phyloP scores from a whole-genome alignment of 129 eudicot genomes.

The Ambrosia artemisiifolia region DNA sequence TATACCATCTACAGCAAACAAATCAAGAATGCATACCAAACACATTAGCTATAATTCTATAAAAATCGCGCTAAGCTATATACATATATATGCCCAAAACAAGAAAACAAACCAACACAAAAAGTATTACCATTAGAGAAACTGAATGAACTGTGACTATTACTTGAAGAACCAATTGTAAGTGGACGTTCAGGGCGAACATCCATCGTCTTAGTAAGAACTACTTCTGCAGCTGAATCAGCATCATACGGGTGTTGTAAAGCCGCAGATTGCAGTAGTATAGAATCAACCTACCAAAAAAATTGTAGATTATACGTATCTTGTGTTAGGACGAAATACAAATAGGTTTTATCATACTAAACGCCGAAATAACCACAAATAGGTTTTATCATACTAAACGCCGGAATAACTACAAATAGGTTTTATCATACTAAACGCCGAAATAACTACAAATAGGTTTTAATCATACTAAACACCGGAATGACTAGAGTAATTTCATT shows the following conservation, averaged over 20 bases:
- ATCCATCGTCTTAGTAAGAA: slow-evolving; percentile 57
- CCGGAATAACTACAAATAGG: too few species aligned
- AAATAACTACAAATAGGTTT: too few species aligned
- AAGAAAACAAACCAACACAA: neutral
- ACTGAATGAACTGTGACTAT: slow-evolving; percentile 8
- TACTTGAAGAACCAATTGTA: slow-evolving; percentile 21
- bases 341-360: too few species aligned
- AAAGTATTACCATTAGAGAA: slow-evolving; percentile 33
- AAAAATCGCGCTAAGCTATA: neutral
- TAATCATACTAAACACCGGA: too few species aligned
- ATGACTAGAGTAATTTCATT: too few species aligned
- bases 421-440: too few species aligned
- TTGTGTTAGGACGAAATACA: too few species aligned
- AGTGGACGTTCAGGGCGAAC: slow-evolving; percentile 10
- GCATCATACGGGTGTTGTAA: slow-evolving; percentile 70
- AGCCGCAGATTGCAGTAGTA: slow-evolving; percentile 69
- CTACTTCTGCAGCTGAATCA: slow-evolving; percentile 66
- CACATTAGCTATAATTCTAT: neutral
- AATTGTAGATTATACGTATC: neutral
- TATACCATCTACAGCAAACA: slow-evolving; percentile 13
- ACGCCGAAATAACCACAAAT: too few species aligned
- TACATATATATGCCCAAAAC: slow-evolving; percentile 1
- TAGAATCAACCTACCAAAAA: slow-evolving; percentile 60
- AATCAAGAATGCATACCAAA: slow-evolving; percentile 4
- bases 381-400: too few species aligned